A percentile compares a stretch with the other conserved stretches of the same genome.
These are phyloP conservation scores for Cryptococcus sp. DNA, from an alignment of 1,284 basidiomycete species.

Conservation along the genomic window DNA sequence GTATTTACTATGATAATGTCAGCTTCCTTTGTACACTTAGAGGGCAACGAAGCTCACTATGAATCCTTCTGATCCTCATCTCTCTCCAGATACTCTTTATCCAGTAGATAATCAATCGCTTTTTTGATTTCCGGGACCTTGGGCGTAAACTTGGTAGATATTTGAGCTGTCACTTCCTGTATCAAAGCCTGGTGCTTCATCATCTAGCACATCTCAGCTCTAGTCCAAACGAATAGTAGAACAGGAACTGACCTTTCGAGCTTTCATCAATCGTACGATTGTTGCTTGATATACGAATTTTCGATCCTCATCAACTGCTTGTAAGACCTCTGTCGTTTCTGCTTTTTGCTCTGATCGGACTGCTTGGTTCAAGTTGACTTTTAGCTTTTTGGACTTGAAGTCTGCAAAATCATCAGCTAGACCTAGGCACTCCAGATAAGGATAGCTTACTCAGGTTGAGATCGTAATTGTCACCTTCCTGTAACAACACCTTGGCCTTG, in stretches of 20 bases:
- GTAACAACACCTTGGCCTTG: slow-evolving; percentile 84
- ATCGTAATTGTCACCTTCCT: slow-evolving; percentile 78
- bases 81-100: slow-evolving; percentile 97
- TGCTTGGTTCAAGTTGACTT: slow-evolving; percentile 87
- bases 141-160: slow-evolving; percentile 54
- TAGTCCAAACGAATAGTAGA: background rate
- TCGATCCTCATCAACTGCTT: slow-evolving; percentile 95
- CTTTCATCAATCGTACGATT: slow-evolving; percentile 98
- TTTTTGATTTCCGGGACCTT: slow-evolving; percentile 50
- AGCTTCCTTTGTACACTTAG: no score
- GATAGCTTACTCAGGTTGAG: slow-evolving; percentile 74
- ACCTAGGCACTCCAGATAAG: background rate
- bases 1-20: no score
- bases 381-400: slow-evolving; percentile 91
- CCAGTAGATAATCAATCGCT: slow-evolving; percentile 95
- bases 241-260: slow-evolving; percentile 57
- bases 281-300: slow-evolving; percentile 97
- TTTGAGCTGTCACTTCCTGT: slow-evolving; percentile 88
- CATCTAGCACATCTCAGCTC: slow-evolving; percentile 54
- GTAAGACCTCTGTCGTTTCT: slow-evolving; percentile 84
- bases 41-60: slow-evolving; percentile 18
- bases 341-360: slow-evolving; percentile 93
- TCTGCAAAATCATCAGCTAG: slow-evolving; percentile 48
- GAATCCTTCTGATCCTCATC: slow-evolving; percentile 60
- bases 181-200: slow-evolving; percentile 95